phyloP scores from a whole-genome alignment of 169 alveolate species.

The Miamiensis avidus region DNA sequence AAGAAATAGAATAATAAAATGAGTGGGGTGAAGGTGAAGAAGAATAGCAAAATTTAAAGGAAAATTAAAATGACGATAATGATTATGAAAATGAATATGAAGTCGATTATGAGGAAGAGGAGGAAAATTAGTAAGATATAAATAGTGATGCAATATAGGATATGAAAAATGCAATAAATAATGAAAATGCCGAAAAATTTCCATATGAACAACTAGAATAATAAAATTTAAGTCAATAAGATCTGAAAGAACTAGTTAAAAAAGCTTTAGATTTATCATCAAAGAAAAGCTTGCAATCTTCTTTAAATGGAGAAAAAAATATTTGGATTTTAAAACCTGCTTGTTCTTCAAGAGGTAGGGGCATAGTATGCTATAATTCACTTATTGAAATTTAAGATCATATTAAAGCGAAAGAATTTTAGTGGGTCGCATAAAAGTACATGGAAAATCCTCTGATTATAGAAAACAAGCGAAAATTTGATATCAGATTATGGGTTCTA shows the following conservation, averaged over 20 bases:
- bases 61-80: background rate
- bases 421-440: conserved; percentile 78
- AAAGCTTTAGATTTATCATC: conserved; percentile 6
- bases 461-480: conserved; percentile 71
- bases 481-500: conserved; percentile 88
- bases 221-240: too few relatives aligned
- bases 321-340: conserved; percentile 91
- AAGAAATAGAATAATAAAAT: conserved; percentile 12
- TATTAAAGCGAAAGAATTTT: conserved; percentile 57
- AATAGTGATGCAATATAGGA: conserved; percentile 21
- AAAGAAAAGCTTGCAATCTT: conserved; percentile 51
- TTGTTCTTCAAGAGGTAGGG: conserved; percentile 89
- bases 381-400: conserved; percentile 68
- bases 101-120: conserved; percentile 17
- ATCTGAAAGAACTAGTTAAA: background rate
- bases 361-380: conserved; percentile 53
- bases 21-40: conserved; percentile 25
- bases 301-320: conserved; percentile 70
- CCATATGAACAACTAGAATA: too few relatives aligned
- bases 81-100: background rate
- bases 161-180: too few relatives aligned
- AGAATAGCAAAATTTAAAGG: conserved; percentile 8
- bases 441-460: conserved; percentile 82
- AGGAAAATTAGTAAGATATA: conserved; percentile 21
- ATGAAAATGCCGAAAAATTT: too few relatives aligned